Base-by-base conservation (phyloP, 2,329 filamentous ascomycete species). In the Neonectria punicea region DNA sequence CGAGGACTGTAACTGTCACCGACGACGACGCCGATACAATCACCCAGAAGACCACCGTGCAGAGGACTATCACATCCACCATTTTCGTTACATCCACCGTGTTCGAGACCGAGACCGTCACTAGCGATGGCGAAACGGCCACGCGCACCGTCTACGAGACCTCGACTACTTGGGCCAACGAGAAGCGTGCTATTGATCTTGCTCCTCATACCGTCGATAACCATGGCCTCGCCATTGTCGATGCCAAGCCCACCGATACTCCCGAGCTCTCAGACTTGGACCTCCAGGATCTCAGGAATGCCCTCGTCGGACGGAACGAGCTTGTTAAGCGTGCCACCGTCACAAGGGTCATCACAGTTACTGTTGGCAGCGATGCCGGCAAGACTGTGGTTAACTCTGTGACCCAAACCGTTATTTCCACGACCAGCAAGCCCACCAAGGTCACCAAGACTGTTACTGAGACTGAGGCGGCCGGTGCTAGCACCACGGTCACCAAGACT, bases 401-500 rank as follows among this genome's bases (percentile, higher is more conserved):
- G 25, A 77, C 77, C 14, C 75, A 72, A 39, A 76, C 73, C 16
- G 72, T 80, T 51, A 69, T 77, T 55, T 72, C 73, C 11, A 80
- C 79, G 10, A 68, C 70, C n/a, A 78, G 74, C 41, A 67, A 67
- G 8, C 65, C 67, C 25, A 73, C 74, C 14, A 74, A 73, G 61
- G 60, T 72, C 18, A 79, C 77, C 28, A 74, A 66, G 53, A 72
- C 70, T 3, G 64, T 80, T 14, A 80, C 78, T 28, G 72, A 77
- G 74, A 81, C 77, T 1, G 70, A 70, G 18, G 70, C 77, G 58
- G 70, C 61, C 34, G 79, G 77, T 66, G 80, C 81, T 60, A 77
- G 72, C 63, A 78, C 79, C 47, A 83, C 80, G 7, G 47, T 76
- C 25, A 82, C 80, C 28, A 65, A 73, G 22, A 81, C 80, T n/a